Conservation (phyloP, 192 early-diverging fungal genomes). For the Radiomyces spectabilis region DNA sequence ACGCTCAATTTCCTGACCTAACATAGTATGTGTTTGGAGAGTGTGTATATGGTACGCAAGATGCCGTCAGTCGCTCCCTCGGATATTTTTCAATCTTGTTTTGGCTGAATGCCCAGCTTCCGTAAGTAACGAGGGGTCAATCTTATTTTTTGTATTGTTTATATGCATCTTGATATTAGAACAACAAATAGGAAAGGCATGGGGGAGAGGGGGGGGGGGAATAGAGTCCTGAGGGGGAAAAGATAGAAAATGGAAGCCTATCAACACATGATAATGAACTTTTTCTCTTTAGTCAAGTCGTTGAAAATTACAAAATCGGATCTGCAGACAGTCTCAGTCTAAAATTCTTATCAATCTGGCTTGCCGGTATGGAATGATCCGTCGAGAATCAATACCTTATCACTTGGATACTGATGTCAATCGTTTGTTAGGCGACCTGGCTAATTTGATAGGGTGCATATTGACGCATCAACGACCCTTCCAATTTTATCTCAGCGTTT, state of each 20-base stretch:
- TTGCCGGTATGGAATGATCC: conserved; percentile 53
- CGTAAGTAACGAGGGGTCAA: no score
- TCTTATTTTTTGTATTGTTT: no score
- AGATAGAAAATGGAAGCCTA: no score
- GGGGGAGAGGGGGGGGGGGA: no score
- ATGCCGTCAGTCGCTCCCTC: conserved; percentile 32
- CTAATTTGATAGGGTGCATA: conserved; percentile 64
- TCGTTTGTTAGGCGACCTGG: conserved; percentile 50
- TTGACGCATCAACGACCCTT: conserved; percentile 71
- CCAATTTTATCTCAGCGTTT: conserved; percentile 33
- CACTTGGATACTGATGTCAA: no score
- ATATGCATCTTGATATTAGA: no score
- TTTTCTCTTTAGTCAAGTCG: conserved; percentile 32
- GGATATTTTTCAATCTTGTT: conserved; percentile 57
- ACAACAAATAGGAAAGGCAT: no score
- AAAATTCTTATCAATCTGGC: conserved; percentile 56
- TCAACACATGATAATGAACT: no score
- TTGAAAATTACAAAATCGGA: conserved; percentile 42
- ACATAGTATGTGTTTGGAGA: conserved; percentile 42
- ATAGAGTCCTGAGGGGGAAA: no score
- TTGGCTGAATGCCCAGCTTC: conserved; percentile 69
- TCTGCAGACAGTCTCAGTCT: conserved; percentile 44
- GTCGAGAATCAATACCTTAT: no score
- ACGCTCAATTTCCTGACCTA: background rate
- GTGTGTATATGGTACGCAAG: conserved; percentile 34